A percentile compares a stretch with the other conserved stretches of the same genome.
Conservation (phyloP, 2,329 filamentous ascomycete species). For the Aspergillus transmontanensis region DNA sequence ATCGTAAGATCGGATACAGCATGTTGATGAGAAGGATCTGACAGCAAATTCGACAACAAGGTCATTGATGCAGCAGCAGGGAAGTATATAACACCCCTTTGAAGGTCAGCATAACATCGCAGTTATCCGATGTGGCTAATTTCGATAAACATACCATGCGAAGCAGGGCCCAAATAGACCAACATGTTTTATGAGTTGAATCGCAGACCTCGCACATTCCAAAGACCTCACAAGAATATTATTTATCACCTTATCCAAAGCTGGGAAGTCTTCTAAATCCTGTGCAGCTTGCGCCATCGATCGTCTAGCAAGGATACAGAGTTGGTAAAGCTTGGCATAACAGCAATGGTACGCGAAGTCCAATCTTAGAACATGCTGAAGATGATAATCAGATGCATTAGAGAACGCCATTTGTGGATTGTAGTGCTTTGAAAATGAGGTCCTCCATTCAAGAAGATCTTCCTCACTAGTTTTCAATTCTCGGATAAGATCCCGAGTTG, state of each 20-base stretch:
- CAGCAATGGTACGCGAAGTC: constrained; percentile 21
- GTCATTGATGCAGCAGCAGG: constrained; percentile 15
- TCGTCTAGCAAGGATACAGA: constrained; percentile 5
- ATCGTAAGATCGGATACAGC: constrained; percentile 3
- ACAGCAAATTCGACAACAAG: constrained; percentile 2
- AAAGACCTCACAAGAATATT: background rate
- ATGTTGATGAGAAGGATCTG: constrained; percentile 5
- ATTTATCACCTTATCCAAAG: background rate
- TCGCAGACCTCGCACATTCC: constrained; percentile 14
- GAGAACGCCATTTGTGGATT: constrained; percentile 9
- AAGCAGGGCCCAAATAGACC: constrained; percentile 11
- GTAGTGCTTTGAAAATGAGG: constrained; percentile 5
- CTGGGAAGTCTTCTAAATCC: background rate
- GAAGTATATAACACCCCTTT: constrained; percentile 22
- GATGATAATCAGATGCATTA: constrained; percentile 1
- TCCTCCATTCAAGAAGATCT: constrained; percentile 17
- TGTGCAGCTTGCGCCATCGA: background rate
- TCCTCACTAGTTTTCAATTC: constrained; percentile 15
- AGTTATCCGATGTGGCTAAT: background rate
- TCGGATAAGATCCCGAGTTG: constrained; percentile 1
- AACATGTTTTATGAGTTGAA: constrained; percentile 1
- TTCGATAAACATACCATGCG: constrained; percentile 7
- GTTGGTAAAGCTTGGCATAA: constrained; percentile 20
- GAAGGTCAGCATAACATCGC: background rate
- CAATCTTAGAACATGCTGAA: constrained; percentile 19